Base-by-base conservation (phyloP, 2,329 filamentous ascomycete species). In the Acrodontium crateriforme region DNA sequence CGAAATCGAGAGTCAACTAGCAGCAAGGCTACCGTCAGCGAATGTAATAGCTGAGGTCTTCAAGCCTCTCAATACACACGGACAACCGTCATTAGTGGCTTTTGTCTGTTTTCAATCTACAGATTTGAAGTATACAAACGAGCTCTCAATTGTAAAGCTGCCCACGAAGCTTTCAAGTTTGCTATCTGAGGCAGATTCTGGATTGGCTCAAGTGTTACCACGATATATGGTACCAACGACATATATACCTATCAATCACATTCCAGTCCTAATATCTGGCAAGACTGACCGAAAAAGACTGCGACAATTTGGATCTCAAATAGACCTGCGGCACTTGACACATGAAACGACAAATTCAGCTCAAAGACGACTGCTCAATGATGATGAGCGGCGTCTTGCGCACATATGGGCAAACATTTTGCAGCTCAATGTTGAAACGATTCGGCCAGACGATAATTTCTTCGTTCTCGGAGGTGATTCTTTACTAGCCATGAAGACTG, bases 101-200 rank as follows among this genome's bases (percentile, higher is more conserved):
- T 20, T 20, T n/a, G 8, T 20, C n/a, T 8, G 18, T n/a, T 8
- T 20, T 20, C 8, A n/a, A n/a, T n/a, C 18, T n/a, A 20, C n/a
- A n/a, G 18, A n/a, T 8, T 20, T 20, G 18, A 20, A 20, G n/a
- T n/a, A 20, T 8, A 8, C 25, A 39, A 35, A 3, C 13, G 15
- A 11, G 24, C 6, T 20, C 6, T 6, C 15, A 23, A 20, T 8
- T 8, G 8, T 8, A 20, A 8, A 20, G 18, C 18, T 8, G 18
- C 8, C n/a, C 18, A 20, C 18, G 18, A 20, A 8, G n/a, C n/a
- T 20, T 8, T 20, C 18, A 20, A 8, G n/a, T n/a, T n/a, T n/a
- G n/a, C n/a, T n/a, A n/a, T n/a, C n/a, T n/a, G n/a, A n/a, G n/a
- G n/a, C n/a, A n/a, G n/a, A n/a, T 20, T n/a, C 8, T 8, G 8